Evolutionary conservation across 2,329 filamentous ascomycete genomes (phyloP), one percentile per base, ranked within the genome.

Genomic region (Sclerotinia spermophila): DNA sequence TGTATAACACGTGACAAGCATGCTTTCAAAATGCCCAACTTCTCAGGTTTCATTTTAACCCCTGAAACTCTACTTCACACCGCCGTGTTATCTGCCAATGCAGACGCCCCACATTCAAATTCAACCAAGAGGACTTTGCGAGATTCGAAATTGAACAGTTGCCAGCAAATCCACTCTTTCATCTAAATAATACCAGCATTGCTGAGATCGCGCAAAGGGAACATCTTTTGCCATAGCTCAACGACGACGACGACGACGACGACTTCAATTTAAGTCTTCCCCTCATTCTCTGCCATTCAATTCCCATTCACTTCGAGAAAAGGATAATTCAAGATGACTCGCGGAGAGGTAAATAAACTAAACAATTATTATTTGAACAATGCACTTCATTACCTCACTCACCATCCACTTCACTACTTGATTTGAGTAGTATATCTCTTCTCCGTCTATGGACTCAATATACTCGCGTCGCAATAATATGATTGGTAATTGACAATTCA

Each of bases 311-410:
- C n/a, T 33, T 67, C 33, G 51, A n/a, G 38, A 69, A 68, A 65
- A 59, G 35, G 48, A 17, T 45, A 55, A 40, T 68, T 68, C 72
- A 74, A 73, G 33, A 74, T 74, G 73, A 74, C 73, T 68, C 73
- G 73, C 71, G 73, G 73, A 71, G 73, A 74, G 73, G 73, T 74
- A 74, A 68, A 62, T 68, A 60, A 65, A 69, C 59, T 40, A 44
- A n/a, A 33, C 38, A 62, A 68, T 44, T 61, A n/a, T 21, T 11
- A 27, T 30, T 30, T 30, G 30, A 42, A 33, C 24, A 30, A 51
- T 45, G 48, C 48, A 53, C 48, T 30, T 17, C 48, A 53, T 30
- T 40, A 15, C 30, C 24, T 42, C 17, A 35, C 10, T 17, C 17
- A 45, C 35, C 42, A 27, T 42, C n/a, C 33, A 58, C 33, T 15